These are phyloP conservation scores for Talaromyces verruculosus DNA, from an alignment of 2,329 filamentous ascomycete genomes.

Conservation along the genomic window DNA sequence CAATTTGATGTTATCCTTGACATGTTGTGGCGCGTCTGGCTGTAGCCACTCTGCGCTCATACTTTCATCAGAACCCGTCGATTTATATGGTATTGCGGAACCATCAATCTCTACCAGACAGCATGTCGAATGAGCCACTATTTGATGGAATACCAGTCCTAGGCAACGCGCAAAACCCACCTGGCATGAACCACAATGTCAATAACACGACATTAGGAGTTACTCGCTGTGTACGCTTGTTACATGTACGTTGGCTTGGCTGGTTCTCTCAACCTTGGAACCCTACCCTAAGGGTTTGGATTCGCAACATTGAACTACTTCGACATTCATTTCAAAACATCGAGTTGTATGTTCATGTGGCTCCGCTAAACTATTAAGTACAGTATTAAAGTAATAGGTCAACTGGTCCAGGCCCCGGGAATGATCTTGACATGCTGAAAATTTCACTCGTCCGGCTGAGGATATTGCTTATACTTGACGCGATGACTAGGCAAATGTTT, in stretches of 20 bases:
- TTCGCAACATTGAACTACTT: background rate
- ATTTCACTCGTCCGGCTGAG: conserved; percentile 1
- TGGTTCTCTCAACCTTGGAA: background rate
- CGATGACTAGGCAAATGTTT: conserved; percentile 7
- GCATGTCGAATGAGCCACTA: background rate
- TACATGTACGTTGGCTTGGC: background rate
- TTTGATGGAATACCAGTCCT: background rate
- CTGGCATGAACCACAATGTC: no score
- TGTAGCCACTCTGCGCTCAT: conserved; percentile 18
- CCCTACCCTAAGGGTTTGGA: background rate
- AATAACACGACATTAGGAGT: background rate
- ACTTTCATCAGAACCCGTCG: conserved; percentile 9
- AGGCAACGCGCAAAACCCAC: no score
- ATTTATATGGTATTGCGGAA: background rate
- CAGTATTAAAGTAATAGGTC: background rate
- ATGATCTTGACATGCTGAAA: background rate
- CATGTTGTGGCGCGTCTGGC: background rate
- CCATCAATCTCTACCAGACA: background rate
- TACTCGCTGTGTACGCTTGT: background rate
- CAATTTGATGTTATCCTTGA: background rate
- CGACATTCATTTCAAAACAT: background rate
- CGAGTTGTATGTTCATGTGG: background rate
- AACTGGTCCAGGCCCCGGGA: background rate
- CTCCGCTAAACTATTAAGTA: background rate
- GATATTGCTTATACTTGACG: conserved; percentile 7